Conservation (phyloP, 23 red algal genomes). For the Cyanidioschyzon merolae region DNA sequence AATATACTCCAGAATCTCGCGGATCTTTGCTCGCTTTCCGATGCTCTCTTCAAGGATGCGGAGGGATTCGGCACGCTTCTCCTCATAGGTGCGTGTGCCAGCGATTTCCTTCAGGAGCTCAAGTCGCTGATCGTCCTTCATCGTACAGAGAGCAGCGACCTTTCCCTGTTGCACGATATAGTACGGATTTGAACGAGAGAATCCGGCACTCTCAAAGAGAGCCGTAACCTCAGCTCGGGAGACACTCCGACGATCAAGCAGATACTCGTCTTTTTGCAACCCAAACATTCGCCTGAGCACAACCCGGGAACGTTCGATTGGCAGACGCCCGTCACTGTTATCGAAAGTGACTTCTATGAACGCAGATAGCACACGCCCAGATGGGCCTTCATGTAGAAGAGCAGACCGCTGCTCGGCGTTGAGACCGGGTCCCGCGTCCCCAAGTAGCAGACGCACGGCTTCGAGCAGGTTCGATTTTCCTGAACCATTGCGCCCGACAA, state of each 20-base stretch:
- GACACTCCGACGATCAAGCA: slow-evolving; percentile 79
- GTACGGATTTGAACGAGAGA: slow-evolving; percentile 95
- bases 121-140: slow-evolving; percentile 68
- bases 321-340: slow-evolving; percentile 76
- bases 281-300: slow-evolving; percentile 75
- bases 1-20: slow-evolving; percentile 70
- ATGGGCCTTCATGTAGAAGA: slow-evolving; percentile 80
- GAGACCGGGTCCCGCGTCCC: slow-evolving; percentile 55
- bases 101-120: slow-evolving; percentile 82
- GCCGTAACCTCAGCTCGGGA: slow-evolving; percentile 74
- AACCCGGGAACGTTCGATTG: slow-evolving; percentile 60
- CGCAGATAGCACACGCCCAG: slow-evolving; percentile 69
- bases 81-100: slow-evolving; percentile 82
- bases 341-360: slow-evolving; percentile 96
- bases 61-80: slow-evolving; percentile 65
- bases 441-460: slow-evolving; percentile 81
- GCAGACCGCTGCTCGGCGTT: slow-evolving; percentile 84
- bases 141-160: slow-evolving; percentile 73
- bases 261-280: slow-evolving; percentile 94
- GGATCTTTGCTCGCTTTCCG: slow-evolving; percentile 59
- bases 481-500: slow-evolving; percentile 87
- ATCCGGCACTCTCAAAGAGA: slow-evolving; percentile 78
- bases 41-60: slow-evolving; percentile 72
- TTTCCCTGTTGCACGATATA: slow-evolving; percentile 99
- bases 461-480: slow-evolving; percentile 97